Evolutionary conservation across 1,284 basidiomycete genomes (phyloP).

Genomic region (Cutaneotrichosporon cavernicola): DNA sequence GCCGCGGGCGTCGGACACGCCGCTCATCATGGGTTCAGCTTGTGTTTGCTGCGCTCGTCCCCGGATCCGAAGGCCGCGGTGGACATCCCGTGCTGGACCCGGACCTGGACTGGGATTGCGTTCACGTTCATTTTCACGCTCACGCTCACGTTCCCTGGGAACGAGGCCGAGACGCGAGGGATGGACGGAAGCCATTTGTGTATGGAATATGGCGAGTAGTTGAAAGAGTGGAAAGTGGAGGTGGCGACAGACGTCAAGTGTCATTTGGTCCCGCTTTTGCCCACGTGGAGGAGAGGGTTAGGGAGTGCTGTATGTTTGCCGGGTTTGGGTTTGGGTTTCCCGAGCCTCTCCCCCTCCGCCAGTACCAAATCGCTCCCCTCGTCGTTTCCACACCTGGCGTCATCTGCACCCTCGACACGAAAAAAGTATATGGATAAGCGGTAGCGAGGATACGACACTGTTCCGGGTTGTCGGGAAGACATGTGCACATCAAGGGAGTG

Average conservation of each 20-base stretch:
- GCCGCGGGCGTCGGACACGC: background rate
- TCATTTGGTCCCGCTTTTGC: background rate
- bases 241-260: background rate
- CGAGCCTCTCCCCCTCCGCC: too few relatives aligned
- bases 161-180: slow-evolving; percentile 10
- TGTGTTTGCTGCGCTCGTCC: background rate
- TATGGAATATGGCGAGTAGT: background rate
- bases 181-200: slow-evolving; percentile 11
- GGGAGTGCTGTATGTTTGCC: too few relatives aligned
- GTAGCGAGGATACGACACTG: too few relatives aligned
- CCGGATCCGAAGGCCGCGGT: background rate
- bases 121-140: too few relatives aligned
- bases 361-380: too few relatives aligned
- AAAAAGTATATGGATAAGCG: too few relatives aligned
- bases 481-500: too few relatives aligned
- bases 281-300: too few relatives aligned
- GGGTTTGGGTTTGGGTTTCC: too few relatives aligned
- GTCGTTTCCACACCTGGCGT: too few relatives aligned
- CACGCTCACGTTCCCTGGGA: background rate
- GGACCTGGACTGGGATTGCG: background rate
- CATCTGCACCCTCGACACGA: too few relatives aligned
- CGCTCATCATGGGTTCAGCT: slow-evolving; percentile 1
- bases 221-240: background rate
- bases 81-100: background rate
- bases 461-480: too few relatives aligned